Conservation (phyloP, 2,329 filamentous ascomycete genomes). For the Cladosporium velox region DNA sequence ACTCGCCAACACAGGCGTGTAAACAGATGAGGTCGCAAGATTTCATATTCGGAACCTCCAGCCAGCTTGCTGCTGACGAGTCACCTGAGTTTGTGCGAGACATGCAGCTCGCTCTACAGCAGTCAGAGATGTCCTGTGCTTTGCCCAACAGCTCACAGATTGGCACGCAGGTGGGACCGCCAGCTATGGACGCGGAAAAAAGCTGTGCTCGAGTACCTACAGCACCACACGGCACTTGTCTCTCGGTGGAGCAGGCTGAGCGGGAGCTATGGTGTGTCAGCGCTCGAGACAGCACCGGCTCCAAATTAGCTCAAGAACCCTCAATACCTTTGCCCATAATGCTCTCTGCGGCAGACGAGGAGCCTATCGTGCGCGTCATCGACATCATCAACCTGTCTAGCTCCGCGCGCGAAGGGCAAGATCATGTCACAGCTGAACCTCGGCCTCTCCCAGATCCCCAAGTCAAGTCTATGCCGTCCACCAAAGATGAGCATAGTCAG, state of each 20-base stretch:
- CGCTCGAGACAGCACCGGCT: conserved; percentile 65
- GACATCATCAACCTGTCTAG: not conserved
- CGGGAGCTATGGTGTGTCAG: conserved; percentile 69
- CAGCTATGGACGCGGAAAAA: conserved; percentile 22
- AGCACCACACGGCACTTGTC: conserved; percentile 34
- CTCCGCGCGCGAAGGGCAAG: not conserved
- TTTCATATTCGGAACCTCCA: conserved; percentile 83
- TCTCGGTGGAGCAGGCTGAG: conserved; percentile 34
- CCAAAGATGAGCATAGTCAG: not conserved
- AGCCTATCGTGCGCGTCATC: not conserved
- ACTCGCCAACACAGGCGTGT: conserved; percentile 69
- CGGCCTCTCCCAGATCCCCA: not conserved
- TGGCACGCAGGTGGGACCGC: not conserved
- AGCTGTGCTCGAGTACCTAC: conserved; percentile 31
- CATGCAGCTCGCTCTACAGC: conserved; percentile 62
- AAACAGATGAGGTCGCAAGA: conserved; percentile 68
- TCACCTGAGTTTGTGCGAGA: conserved; percentile 67
- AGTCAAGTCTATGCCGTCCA: not conserved
- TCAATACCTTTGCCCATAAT: not conserved
- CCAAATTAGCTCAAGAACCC: conserved; percentile 19
- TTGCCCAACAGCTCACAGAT: conserved; percentile 28
- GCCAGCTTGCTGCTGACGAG: conserved; percentile 74
- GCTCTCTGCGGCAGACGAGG: not conserved
- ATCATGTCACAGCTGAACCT: not conserved
- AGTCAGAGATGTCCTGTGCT: conserved; percentile 50